Evolutionary conservation across 257 asterid species (phyloP).

Genomic region (Henckelia pumila): DNA sequence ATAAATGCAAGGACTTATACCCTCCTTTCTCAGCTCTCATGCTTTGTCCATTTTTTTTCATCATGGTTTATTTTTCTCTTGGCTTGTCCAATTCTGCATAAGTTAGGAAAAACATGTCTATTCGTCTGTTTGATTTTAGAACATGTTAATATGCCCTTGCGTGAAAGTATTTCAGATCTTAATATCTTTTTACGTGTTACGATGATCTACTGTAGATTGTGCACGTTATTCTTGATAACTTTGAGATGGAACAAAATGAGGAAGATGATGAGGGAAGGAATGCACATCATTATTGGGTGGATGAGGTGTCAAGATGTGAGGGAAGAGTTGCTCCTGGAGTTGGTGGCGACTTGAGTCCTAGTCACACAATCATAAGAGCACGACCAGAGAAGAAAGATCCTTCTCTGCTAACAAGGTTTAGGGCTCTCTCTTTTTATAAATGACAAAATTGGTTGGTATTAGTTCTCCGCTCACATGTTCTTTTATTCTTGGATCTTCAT

Average conservation of each 20-base stretch:
- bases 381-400: conserved; percentile 82
- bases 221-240: conserved; percentile 72
- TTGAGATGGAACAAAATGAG: conserved; percentile 56
- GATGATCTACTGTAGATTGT: conserved; percentile 53
- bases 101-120: background rate
- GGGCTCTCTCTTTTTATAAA: conserved; percentile 6
- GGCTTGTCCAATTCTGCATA: background rate
- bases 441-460: background rate
- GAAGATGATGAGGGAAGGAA: conserved; percentile 66
- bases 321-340: conserved; percentile 61
- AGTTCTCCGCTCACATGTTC: background rate
- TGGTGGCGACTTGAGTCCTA: conserved; percentile 71
- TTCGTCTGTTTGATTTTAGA: background rate
- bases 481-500: conserved; percentile 20
- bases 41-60: no score
- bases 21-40: background rate
- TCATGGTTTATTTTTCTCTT: background rate
- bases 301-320: conserved; percentile 87
- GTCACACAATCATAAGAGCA: conserved; percentile 46
- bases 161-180: background rate
- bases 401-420: conserved; percentile 65
- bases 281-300: conserved; percentile 94
- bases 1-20: background rate
- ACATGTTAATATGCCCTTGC: background rate
- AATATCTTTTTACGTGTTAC: conserved; percentile 4